Base-by-base conservation (phyloP, 225 moss, liverwort and hornwort genomes). In the Sphagnum tenellum region DNA sequence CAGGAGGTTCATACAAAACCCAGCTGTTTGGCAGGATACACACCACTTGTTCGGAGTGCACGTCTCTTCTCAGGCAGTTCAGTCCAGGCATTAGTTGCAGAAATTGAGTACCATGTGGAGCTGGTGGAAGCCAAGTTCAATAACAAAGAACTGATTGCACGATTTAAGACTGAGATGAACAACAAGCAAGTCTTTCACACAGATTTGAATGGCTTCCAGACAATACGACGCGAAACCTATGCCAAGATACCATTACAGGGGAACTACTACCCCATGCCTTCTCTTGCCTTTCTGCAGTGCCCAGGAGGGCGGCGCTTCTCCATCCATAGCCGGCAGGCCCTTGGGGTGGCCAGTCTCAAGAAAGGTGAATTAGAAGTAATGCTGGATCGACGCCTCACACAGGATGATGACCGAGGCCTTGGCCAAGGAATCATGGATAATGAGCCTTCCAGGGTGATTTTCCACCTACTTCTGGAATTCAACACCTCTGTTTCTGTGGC, bases 231-330 rank as follows among this genome's bases (percentile, higher is more conserved):
- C 10, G 81, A 98, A 71, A 98, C 83, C 2, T 88, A 89, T 56
- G 75, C 78, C 46, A 98, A 98, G 73, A 88, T 98, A 61, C 98
- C 98, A 5, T 60, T 93, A 49, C 93, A 98, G 70, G 98, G 89
- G n/a, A 98, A 98, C 73, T 98, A 87, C 69, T 98, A 98, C 70
- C 98, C 98, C 5, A 98, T 98, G 98, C 90, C 98, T 5, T 81
- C 90, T 8, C 67, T 91, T 45, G 90, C 98, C 45, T 98, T 93
- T 69, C 71, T 98, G 74, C 98, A 98, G 75, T 98, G 93, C 72
- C 90, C 93, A 9, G 82, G 79, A 48, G 98, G 93, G 50, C 72
- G 93, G 63, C 93, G 98, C 0, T 87, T 98, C 77, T 98, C 98
- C 3, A 70, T 98, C 54, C 98, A 98, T 67, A 90, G 90, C 60